These are phyloP conservation scores for Royoungia palumana DNA, from an alignment of 768 basidiomycete genomes.

Conservation along the genomic window DNA sequence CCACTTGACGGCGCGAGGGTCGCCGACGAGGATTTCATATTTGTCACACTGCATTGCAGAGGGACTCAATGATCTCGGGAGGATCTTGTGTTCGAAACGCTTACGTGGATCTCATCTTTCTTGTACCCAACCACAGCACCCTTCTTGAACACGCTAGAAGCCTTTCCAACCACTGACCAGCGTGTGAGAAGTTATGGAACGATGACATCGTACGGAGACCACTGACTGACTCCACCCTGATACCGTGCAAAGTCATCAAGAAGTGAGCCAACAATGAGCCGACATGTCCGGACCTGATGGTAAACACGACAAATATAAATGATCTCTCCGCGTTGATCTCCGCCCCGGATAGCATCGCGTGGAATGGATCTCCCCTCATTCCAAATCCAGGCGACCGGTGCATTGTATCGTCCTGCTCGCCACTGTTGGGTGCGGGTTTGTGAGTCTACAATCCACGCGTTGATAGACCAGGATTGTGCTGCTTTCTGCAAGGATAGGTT, in stretches of 20 bases:
- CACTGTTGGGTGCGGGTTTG: constrained; percentile 49
- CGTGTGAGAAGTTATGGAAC: constrained; percentile 1
- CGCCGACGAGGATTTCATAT: constrained; percentile 71
- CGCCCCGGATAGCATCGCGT: constrained; percentile 51
- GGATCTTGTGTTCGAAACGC: constrained; percentile 8
- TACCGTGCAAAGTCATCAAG: constrained; percentile 8
- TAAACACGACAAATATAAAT: constrained; percentile 61
- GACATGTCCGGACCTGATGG: constrained; percentile 44
- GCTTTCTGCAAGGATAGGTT: constrained; percentile 38
- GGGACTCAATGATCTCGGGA: neutral
- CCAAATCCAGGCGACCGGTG: constrained; percentile 61
- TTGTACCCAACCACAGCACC: constrained; percentile 64
- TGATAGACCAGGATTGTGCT: constrained; percentile 45
- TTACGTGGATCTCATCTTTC: constrained; percentile 56
- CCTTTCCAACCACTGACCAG: constrained; percentile 63
- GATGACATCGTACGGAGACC: neutral
- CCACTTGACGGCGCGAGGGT: constrained; percentile 57
- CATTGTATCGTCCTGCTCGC: constrained; percentile 39
- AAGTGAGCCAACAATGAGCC: neutral
- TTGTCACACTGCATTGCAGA: constrained; percentile 47
- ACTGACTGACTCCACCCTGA: constrained; percentile 54
- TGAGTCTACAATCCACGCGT: constrained; percentile 57
- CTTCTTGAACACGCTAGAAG: constrained; percentile 51
- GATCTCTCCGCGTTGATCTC: constrained; percentile 47
- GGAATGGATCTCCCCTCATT: constrained; percentile 60